Base-by-base conservation (phyloP, 2,329 filamentous ascomycete species). In the Penicillium sp. region DNA sequence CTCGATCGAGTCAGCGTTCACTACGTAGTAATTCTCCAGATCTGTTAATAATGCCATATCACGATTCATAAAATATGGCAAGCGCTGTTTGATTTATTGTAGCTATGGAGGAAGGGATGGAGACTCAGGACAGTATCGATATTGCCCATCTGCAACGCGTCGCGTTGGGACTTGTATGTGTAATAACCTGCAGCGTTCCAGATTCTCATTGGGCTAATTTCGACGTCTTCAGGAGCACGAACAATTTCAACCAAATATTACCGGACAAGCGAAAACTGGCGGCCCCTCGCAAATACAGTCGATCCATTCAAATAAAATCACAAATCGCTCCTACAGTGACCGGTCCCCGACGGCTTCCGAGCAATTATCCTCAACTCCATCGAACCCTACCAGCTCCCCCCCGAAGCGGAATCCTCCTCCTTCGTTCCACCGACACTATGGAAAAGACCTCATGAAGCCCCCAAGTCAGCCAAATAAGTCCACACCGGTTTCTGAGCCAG, bases 81-180 rank as follows among this genome's bases (percentile, higher is more conserved):
- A 45, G 4, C 8, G 14, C 7, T 10, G 13, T 26, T 7, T 46
- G 7, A 9, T 45, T 26, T 29, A 26, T 26, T 37, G 3, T 14
- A 13, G 1, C 13, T 33, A 46, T 7, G 39, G 5, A 0, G 7
- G 22, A 39, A 27, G 39, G n/a, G 31, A 75, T 75, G 73, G 73
- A 75, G 55, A 75, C 72, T 7, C 73, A 77, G 52, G 68, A 77
- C 56, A 77, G 75, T 53, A 65, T 77, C 56, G 75, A 77, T 53
- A 70, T 77, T 39, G 68, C 64, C 51, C 69, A 70, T 59, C 60
- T 77, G 57, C 73, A 75, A 73, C 73, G 72, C 64, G 70, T 71
- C 67, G 75, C 74, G 66, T 67, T 77, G 61, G 73, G 72, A 22
- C 64, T 72, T 63, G 68, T 77, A 68, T 68, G 74, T 72, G 74